Evolutionary conservation across 208 protist genomes (phyloP).

Genomic region (Trypanosoma brucei): DNA sequence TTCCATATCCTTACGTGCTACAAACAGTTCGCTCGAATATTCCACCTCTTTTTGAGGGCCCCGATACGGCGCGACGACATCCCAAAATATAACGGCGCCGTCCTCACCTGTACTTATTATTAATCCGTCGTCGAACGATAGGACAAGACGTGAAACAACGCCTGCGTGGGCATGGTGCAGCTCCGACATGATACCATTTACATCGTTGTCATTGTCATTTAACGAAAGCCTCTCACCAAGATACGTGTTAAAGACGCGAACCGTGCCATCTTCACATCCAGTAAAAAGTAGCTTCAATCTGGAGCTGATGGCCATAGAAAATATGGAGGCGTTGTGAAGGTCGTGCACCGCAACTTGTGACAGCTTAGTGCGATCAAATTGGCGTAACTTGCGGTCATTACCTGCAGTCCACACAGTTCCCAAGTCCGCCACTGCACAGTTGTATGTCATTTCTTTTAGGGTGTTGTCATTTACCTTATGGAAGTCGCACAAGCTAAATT

Average conservation of each 20-base stretch:
- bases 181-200: slow-evolving; percentile 76
- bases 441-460: slow-evolving; percentile 91
- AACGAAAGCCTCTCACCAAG: slow-evolving; percentile 68
- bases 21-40: slow-evolving; percentile 93
- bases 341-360: slow-evolving; percentile 61
- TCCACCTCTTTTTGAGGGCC: slow-evolving; percentile 64
- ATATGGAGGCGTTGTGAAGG: slow-evolving; percentile 66
- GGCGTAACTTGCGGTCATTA: slow-evolving; percentile 90
- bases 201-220: slow-evolving; percentile 31
- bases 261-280: slow-evolving; percentile 89
- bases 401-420: slow-evolving; percentile 90
- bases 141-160: slow-evolving; percentile 70
- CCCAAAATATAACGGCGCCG: slow-evolving; percentile 88
- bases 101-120: slow-evolving; percentile 94
- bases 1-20: slow-evolving; percentile 92
- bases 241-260: slow-evolving; percentile 90
- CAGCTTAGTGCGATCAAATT: slow-evolving; percentile 75
- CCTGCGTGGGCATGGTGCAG: slow-evolving; percentile 80
- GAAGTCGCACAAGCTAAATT: slow-evolving; percentile 92
- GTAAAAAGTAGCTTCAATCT: slow-evolving; percentile 92
- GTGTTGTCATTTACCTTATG: slow-evolving; percentile 91
- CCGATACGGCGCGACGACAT: slow-evolving; percentile 89
- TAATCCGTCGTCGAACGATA: slow-evolving; percentile 90
- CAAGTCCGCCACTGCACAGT: slow-evolving; percentile 76
- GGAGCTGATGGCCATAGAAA: slow-evolving; percentile 80